A percentile compares a stretch with the other conserved stretches of the same genome.
Evolutionary conservation across 768 basidiomycete species (phyloP).

Genomic region (Rhodosporidiobolus odoratus): DNA sequence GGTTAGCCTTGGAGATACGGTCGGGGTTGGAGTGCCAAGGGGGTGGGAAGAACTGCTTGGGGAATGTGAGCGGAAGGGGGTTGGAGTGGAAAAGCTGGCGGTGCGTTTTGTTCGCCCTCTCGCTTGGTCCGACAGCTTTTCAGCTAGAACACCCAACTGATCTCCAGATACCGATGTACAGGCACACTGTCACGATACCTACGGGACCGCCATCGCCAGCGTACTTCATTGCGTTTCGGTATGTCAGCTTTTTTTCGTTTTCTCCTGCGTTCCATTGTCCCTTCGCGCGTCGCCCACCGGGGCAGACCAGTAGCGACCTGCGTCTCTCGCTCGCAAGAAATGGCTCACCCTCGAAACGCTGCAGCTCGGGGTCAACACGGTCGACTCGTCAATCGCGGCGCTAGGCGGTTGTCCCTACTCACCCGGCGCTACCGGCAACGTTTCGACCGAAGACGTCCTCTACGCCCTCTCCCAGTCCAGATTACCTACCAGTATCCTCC

Average conservation of each 20-base stretch:
- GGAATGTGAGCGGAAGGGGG: slow-evolving; percentile 57
- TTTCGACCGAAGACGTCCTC: slow-evolving; percentile 75
- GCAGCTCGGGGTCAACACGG: slow-evolving; percentile 62
- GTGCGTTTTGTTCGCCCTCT: not conserved
- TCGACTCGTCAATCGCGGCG: slow-evolving; percentile 77
- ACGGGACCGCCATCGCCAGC: slow-evolving; percentile 59
- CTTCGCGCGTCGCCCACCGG: not conserved
- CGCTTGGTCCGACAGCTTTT: too few species aligned
- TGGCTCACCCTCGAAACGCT: too few species aligned
- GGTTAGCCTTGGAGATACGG: slow-evolving; percentile 73
- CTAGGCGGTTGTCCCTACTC: slow-evolving; percentile 95
- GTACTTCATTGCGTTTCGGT: slow-evolving; percentile 43
- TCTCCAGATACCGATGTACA: too few species aligned
- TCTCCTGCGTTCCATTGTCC: not conserved
- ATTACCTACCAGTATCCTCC: slow-evolving; percentile 53
- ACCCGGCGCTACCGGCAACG: slow-evolving; percentile 90
- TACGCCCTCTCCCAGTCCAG: slow-evolving; percentile 68
- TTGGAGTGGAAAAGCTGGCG: slow-evolving; percentile 66
- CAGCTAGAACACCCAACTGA: too few species aligned
- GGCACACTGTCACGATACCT: slow-evolving; percentile 79
- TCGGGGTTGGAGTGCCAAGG: slow-evolving; percentile 73
- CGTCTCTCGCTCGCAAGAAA: too few species aligned
- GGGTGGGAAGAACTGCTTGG: slow-evolving; percentile 65
- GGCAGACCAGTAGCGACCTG: too few species aligned
- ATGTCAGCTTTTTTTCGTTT: slow-evolving; percentile 40